These are phyloP conservation scores for Tremellales sp. DNA, from an alignment of 1,284 basidiomycete species.

Conservation along the genomic window DNA sequence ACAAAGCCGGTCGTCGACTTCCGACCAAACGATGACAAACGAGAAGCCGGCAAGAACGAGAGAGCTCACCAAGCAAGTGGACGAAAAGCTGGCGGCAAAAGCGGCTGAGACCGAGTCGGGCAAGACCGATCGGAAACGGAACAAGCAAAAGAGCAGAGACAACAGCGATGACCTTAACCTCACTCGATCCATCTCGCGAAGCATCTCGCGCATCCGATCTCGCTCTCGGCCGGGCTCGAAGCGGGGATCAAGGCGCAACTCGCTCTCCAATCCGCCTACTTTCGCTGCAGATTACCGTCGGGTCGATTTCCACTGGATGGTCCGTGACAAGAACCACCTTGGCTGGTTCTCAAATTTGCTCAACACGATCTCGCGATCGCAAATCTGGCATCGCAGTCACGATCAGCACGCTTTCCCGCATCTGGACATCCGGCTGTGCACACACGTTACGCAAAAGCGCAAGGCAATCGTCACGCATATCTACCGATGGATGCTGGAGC, in stretches of 20 bases:
- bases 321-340: slow-evolving; percentile 24
- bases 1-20: neutral
- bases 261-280: slow-evolving; percentile 1
- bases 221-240: neutral
- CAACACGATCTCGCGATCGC: slow-evolving; percentile 20
- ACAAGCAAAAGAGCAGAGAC: neutral
- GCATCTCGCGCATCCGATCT: neutral
- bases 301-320: slow-evolving; percentile 33
- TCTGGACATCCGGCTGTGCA: slow-evolving; percentile 27
- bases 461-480: slow-evolving; percentile 23
- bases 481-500: slow-evolving; percentile 28
- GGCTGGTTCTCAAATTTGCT: slow-evolving; percentile 30
- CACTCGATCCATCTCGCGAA: slow-evolving; percentile 2
- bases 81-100: neutral
- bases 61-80: neutral
- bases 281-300: slow-evolving; percentile 25
- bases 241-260: neutral
- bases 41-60: neutral
- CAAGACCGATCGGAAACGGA: neutral
- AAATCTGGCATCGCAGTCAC: slow-evolving; percentile 17
- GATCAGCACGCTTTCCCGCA: slow-evolving; percentile 10
- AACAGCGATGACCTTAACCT: neutral
- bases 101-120: neutral
- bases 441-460: slow-evolving; percentile 27
- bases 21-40: neutral